Base-by-base conservation (phyloP, 2,329 filamentous ascomycete species). In the Furcasterigmium sp. region DNA sequence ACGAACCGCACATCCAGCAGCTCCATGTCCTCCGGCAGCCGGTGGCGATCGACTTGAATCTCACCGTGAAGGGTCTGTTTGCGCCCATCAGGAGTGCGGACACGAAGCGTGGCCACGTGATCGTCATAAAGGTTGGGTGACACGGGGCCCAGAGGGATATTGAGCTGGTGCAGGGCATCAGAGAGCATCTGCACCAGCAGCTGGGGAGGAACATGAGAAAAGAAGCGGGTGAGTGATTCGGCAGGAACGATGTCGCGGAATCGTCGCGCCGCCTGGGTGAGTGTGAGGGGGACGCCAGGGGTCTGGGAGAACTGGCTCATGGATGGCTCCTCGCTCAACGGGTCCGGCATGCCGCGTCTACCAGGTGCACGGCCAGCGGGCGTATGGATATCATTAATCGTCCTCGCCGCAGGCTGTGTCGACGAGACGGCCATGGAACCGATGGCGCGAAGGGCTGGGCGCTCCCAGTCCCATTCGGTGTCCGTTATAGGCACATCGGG, bases 171-270 rank as follows among this genome's bases (percentile, higher is more conserved):
- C 21, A 98, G 71, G 1, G 89, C 87, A 51, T 90, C 86, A 54
- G 80, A 75, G 17, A 98, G 72, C 60, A 91, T 82, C 41, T 90
- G 84, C 1, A 95, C 75, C 1, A 98, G 78, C 45, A 91, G 76
- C 13, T 78, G 69, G 6, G 88, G 72, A 2, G 88, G 79, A 56
- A 91, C 82, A 39, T 84, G 79, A 1, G 91, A 96, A 65, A 93
- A 91, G 75, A 98, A 98, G 44, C 91, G 85, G 7, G 91, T 91
- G 49, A 98, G 79, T 0, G 87, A 82, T 60, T 94, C 87, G 8
- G 85, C 75, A 0, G 93, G 94, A 35, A 96, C 81, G 54, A 98
- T 94, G 61, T 98, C 93, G 51, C 80, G 80, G 73, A 97, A 98
- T 36, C 78, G 81, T 23, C 86, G 85, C 4, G 93, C 93, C 48